Evolutionary conservation across 768 basidiomycete species (phyloP).

Genomic region (Trametes cingulata): DNA sequence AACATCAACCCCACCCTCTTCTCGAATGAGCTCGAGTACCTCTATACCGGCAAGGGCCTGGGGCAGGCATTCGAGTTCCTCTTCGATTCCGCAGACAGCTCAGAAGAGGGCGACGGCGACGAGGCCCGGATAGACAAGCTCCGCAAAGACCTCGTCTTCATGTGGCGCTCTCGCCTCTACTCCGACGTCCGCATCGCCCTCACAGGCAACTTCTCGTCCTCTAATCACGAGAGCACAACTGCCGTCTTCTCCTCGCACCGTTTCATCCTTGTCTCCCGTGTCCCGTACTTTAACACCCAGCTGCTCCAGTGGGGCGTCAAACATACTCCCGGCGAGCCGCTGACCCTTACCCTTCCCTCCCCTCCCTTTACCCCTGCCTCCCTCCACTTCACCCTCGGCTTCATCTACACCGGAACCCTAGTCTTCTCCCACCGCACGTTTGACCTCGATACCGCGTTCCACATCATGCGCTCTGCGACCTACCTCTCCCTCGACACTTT

Average conservation of each 20-base stretch:
- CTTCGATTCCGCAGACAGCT: slow-evolving; percentile 59
- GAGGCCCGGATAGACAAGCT: slow-evolving; percentile 78
- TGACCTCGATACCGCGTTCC: slow-evolving; percentile 89
- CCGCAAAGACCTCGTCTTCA: slow-evolving; percentile 90
- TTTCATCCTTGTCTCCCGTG: slow-evolving; percentile 88
- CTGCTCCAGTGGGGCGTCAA: slow-evolving; percentile 66
- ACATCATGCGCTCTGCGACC: slow-evolving; percentile 79
- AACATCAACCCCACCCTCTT: slow-evolving; percentile 80
- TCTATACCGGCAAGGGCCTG: slow-evolving; percentile 91
- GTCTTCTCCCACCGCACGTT: slow-evolving; percentile 90
- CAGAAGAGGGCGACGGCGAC: slow-evolving; percentile 45
- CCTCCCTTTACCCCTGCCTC: slow-evolving; percentile 96
- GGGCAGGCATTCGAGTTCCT: slow-evolving; percentile 88
- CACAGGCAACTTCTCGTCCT: slow-evolving; percentile 64
- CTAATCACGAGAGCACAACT: slow-evolving; percentile 67
- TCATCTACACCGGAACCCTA: slow-evolving; percentile 93
- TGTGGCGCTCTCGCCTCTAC: slow-evolving; percentile 95
- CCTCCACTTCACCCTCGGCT: slow-evolving; percentile 91
- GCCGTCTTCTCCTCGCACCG: slow-evolving; percentile 91
- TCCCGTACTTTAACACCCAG: slow-evolving; percentile 81
- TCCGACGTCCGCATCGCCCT: slow-evolving; percentile 87
- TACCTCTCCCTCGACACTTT: slow-evolving; percentile 79
- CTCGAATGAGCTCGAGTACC: slow-evolving; percentile 87
- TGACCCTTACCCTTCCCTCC: slow-evolving; percentile 74
- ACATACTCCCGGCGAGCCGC: slow-evolving; percentile 43